phyloP scores from a whole-genome alignment of 306 rosid genomes.

The Datisca glomerata region DNA sequence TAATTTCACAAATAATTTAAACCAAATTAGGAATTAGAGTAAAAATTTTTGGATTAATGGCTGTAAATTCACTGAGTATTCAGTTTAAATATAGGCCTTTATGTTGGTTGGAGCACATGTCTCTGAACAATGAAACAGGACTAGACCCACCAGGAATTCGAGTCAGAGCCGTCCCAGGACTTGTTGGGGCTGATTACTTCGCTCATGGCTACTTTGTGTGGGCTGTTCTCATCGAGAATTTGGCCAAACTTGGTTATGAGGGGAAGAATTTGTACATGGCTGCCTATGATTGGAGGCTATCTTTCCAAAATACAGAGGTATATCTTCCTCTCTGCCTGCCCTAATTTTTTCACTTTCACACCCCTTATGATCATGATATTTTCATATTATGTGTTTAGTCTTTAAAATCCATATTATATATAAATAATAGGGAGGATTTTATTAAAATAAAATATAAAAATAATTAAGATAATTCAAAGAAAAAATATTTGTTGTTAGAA shows the following conservation, averaged over 20 bases:
- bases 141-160: constrained; percentile 80
- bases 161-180: constrained; percentile 58
- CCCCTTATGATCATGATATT: neutral
- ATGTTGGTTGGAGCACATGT: constrained; percentile 78
- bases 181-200: constrained; percentile 42
- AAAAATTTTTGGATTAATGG: no score
- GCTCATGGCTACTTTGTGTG: constrained; percentile 53
- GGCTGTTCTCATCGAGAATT: constrained; percentile 60
- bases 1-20: no score
- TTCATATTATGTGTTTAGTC: no score
- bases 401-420: no score
- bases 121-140: constrained; percentile 67
- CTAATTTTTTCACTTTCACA: no score
- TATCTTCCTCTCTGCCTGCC: no score
- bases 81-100: constrained; percentile 61
- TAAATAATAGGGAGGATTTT: no score
- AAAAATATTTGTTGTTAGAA: no score
- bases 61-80: no score
- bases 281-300: constrained; percentile 79
- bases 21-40: no score
- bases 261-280: constrained; percentile 67
- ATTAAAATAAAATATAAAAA: no score
- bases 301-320: constrained; percentile 82
- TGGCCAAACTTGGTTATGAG: constrained; percentile 80
- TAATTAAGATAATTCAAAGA: no score